Percentiles rank a stretch among this genome's conserved stretches.
Evolutionary conservation across 208 protist species (phyloP).

Genomic region (Leishmania martiniquensis): DNA sequence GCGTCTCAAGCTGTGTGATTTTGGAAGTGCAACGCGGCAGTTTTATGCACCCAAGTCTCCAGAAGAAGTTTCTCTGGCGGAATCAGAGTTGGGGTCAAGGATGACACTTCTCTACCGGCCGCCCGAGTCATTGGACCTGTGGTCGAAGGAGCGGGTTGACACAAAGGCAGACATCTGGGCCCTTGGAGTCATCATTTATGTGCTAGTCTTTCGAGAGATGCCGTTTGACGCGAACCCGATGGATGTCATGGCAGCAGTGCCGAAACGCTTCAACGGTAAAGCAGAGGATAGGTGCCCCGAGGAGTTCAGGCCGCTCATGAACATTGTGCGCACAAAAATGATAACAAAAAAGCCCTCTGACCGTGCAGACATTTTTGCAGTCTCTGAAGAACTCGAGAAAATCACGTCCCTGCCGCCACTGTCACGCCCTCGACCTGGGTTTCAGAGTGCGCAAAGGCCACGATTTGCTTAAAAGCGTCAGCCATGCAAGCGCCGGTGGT

Average conservation of each 20-base stretch:
- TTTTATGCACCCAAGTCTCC: conserved; percentile 73
- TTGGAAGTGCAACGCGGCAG: conserved; percentile 80
- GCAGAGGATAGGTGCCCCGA: conserved; percentile 25
- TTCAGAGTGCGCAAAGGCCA: conserved; percentile 50
- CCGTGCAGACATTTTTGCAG: conserved; percentile 63
- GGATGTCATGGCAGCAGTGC: conserved; percentile 68
- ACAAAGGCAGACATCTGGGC: conserved; percentile 95
- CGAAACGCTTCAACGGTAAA: conserved; percentile 43
- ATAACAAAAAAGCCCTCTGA: conserved; percentile 59
- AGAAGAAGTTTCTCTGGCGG: conserved; percentile 59
- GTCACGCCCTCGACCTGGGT: conserved; percentile 31
- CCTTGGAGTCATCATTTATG: conserved; percentile 94
- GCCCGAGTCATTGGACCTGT: conserved; percentile 96
- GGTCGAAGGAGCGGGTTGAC: conserved; percentile 75
- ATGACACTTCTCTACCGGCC: conserved; percentile 93
- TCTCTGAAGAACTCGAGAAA: conserved; percentile 47
- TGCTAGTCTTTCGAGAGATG: conserved; percentile 89
- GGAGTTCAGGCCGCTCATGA: conserved; percentile 54
- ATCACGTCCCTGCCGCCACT: conserved; percentile 42
- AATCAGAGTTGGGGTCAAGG: conserved; percentile 75
- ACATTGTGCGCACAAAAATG: conserved; percentile 54
- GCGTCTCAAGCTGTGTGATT: conserved; percentile 95
- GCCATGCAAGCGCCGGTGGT: too few species aligned
- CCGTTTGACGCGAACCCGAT: conserved; percentile 89
- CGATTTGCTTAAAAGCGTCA: conserved; percentile 36